Evolutionary conservation across 805 yeast species (phyloP), one percentile per base, ranked within the genome.

Genomic region (Yarrowia sp.): DNA sequence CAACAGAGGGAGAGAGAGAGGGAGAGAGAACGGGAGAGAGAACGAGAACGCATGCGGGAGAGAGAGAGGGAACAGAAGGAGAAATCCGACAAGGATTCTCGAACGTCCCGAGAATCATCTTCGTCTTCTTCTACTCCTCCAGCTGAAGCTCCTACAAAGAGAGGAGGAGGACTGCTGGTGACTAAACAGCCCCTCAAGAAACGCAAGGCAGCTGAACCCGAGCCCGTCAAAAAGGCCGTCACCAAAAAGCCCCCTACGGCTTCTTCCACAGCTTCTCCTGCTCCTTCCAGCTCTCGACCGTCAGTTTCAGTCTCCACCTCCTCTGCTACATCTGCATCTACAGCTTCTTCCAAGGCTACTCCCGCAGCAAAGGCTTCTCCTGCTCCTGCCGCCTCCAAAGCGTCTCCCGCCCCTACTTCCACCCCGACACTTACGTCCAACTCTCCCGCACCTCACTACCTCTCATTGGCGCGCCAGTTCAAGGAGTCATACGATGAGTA

Each of bases 401-500:
- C 57, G 14, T 50, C 57, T 13, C 36, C 44, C 7, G 36, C 60
- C 0, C 15, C 60, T 6, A 15, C 45, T 1, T 6, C 58, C 35
- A 39, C 28, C 41, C 17, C 45, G 5, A n/a, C 60, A 31, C 14
- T 35, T 14, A 36, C 61, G 28, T 47, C 53, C 38, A 32, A 22
- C 45, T 35, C 61, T 8, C 61, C 61, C 31, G 61, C 61, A 28
- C 61, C 61, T 31, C 61, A 55, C 47, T 55, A 55, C 61, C 71
- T 70, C 57, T 77, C 74, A 50, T 70, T 84, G 65, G 86, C 85
- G 1, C 71, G 73, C 10, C 80, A 80, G 69, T 84, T 84, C 77
- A 79, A 76, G 65, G 61, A 68, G 18, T 77, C 79, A 58, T 84
- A 84, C 72, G 75, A 77, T 43, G 86, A 83, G 70, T 84, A 84